Base-by-base conservation (phyloP, 345 rosid genomes). In the Pugionium dolabratum region DNA sequence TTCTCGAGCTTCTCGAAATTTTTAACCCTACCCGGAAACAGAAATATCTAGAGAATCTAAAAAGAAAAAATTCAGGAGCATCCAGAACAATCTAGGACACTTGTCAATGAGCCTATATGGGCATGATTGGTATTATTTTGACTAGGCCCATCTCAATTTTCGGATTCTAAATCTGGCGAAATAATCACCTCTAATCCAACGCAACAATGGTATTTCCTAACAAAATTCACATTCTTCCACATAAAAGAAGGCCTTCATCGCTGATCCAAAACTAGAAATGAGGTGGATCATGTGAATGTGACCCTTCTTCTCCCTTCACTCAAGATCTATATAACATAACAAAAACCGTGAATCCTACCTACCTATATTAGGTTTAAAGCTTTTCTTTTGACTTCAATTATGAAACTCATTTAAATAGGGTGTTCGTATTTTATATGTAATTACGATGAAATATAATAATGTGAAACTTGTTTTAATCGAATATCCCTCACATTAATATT, bases 261-360 rank as follows among this genome's bases (percentile, higher is more conserved):
- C 63, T 94, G 78, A 82, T 90, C 60, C 89, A 94, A 46, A 84
- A 96, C 1, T 94, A 96, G 97, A 84, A 76, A 69, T 79, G 95
- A 41, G 97, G 96, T 58, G 99, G 99, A 9, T 79, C 90, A 60
- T 94, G 99, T 63, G 97, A 94, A 65, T 94, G 99, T 18, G 0
- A 18, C 67, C 68, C 77, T 47, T 32, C 18, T 18, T 67, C 78
- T 46, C 62, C 75, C 47, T 72, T 84, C 31, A 8, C 58, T 35
- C 27, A 72, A 43, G 82, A 78, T 86, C 71, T 25, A 27, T 7
- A 58, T 25, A 34, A 42, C 60, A 42, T 43, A 3, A 42, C 18
- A 61, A 49, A 49, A 54, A 43, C n/a, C 31, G 2, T 49, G 9
- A 50, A 37, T 18, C 18, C 18, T 18, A 18, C 18, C 18, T 18